Conservation (phyloP, 148 eudicot species). For the Diospyros kaki region DNA sequence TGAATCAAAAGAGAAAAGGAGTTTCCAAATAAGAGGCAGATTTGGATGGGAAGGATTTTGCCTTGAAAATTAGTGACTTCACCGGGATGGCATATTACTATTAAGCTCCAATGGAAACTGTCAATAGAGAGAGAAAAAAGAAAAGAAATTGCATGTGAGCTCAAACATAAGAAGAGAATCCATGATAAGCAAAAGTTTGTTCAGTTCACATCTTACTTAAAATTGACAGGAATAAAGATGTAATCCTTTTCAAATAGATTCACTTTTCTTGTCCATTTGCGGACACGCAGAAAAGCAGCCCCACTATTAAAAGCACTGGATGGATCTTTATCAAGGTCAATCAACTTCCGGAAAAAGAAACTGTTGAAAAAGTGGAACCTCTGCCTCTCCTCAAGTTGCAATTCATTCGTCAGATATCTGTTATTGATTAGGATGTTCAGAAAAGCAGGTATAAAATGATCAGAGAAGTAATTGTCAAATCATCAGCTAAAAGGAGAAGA, state of each 20-base stretch:
- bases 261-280: conserved; percentile 97
- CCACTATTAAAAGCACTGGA: conserved; percentile 65
- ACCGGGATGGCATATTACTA: conserved; percentile 88
- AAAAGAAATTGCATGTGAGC: not conserved
- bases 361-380: conserved; percentile 84
- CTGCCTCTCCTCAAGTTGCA: conserved; percentile 43
- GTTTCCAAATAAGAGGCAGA: too few relatives aligned
- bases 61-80: conserved; percentile 61
- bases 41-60: conserved; percentile 24
- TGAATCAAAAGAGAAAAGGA: conserved; percentile 7
- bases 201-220: conserved; percentile 43
- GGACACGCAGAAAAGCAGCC: conserved; percentile 95
- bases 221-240: conserved; percentile 89
- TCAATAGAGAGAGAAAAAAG: conserved; percentile 14
- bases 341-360: conserved; percentile 91
- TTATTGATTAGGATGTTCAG: conserved; percentile 6
- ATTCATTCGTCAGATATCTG: conserved; percentile 74
- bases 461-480: not conserved
- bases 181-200: not conserved
- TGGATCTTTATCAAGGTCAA: conserved; percentile 85
- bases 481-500: not conserved
- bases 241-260: conserved; percentile 87
- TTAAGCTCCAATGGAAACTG: conserved; percentile 97
- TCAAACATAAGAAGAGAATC: conserved; percentile 5
- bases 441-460: not conserved